Percentiles rank a stretch among this genome's conserved stretches.
phyloP scores from a whole-genome alignment of 2,329 filamentous ascomycete genomes.

The Cercospora nicotianae region DNA sequence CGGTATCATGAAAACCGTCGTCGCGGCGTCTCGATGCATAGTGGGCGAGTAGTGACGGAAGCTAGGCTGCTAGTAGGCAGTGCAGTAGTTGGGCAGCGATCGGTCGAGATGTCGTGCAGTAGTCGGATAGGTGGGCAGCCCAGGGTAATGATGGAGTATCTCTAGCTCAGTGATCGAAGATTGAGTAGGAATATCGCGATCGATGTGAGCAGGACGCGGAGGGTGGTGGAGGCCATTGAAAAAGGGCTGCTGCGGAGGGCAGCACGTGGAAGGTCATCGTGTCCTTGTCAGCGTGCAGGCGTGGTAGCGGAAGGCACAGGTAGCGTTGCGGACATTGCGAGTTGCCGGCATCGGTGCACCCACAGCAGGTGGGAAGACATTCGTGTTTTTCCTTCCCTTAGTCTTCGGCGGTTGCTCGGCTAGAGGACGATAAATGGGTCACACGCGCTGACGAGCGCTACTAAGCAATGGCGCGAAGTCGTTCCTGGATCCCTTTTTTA shows the following conservation, averaged over 20 bases:
- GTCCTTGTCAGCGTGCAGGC: background rate
- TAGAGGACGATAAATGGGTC: constrained; percentile 7
- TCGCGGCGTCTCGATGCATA: constrained; percentile 19
- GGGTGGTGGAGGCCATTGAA: background rate
- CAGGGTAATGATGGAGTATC: background rate
- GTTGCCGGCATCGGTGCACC: constrained; percentile 1
- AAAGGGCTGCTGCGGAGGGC: background rate
- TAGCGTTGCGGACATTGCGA: constrained; percentile 15
- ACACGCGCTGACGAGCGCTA: constrained; percentile 1
- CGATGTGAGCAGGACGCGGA: background rate
- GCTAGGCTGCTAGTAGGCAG: constrained; percentile 7
- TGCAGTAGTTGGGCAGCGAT: constrained; percentile 2
- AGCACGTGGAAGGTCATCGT: constrained; percentile 2
- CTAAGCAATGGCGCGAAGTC: constrained; percentile 14
- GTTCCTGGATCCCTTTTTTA: constrained; percentile 9
- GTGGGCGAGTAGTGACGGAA: background rate
- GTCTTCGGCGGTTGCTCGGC: constrained; percentile 11
- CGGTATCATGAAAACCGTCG: constrained; percentile 24
- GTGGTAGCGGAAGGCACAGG: constrained; percentile 14
- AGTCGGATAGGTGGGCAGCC: background rate
- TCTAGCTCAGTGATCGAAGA: background rate
- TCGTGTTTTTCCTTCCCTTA: constrained; percentile 1
- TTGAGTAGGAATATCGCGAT: constrained; percentile 4
- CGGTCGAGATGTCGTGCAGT: constrained; percentile 1
- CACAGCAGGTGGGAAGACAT: constrained; percentile 2